Percentiles rank a stretch among this genome's conserved stretches.
These are phyloP conservation scores for Fibroporia radiculosa DNA, from an alignment of 768 basidiomycete species.

Conservation along the genomic window DNA sequence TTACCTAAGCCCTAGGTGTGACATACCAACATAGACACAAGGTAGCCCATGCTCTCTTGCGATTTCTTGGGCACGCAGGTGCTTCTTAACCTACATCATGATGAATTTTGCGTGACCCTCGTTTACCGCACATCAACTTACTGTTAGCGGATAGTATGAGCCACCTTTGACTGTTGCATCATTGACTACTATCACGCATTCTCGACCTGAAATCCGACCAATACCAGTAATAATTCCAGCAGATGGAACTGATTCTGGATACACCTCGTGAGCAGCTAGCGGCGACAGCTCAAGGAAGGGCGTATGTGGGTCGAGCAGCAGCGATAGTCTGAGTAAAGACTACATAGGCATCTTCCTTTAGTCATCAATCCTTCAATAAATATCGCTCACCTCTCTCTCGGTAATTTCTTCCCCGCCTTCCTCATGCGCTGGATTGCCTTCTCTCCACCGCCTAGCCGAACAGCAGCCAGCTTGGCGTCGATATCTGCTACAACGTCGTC, in stretches of 20 bases:
- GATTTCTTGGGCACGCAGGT: constrained; percentile 89
- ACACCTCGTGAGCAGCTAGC: constrained; percentile 83
- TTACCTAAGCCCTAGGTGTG: constrained; percentile 6
- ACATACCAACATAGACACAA: constrained; percentile 85
- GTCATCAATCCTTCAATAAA: background rate
- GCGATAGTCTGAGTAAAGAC: constrained; percentile 41
- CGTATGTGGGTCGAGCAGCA: constrained; percentile 76
- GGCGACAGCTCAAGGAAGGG: constrained; percentile 88
- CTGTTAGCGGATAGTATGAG: constrained; percentile 85
- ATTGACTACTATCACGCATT: constrained; percentile 89
- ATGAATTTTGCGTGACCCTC: background rate
- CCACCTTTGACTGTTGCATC: constrained; percentile 93
- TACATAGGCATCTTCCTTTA: background rate
- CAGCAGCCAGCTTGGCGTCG: constrained; percentile 48
- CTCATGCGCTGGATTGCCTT: constrained; percentile 72
- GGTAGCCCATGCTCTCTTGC: constrained; percentile 87
- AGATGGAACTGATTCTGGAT: constrained; percentile 71
- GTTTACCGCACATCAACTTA: constrained; percentile 20
- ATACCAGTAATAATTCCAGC: constrained; percentile 86
- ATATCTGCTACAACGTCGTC: constrained; percentile 57
- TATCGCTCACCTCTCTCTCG: constrained; percentile 61
- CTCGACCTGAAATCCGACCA: constrained; percentile 63
- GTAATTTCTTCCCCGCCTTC: constrained; percentile 73
- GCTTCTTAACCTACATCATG: constrained; percentile 75
- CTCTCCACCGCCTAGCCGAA: constrained; percentile 63